phyloP scores from a whole-genome alignment of 139 green algal species.

The Chlorella sp. region DNA sequence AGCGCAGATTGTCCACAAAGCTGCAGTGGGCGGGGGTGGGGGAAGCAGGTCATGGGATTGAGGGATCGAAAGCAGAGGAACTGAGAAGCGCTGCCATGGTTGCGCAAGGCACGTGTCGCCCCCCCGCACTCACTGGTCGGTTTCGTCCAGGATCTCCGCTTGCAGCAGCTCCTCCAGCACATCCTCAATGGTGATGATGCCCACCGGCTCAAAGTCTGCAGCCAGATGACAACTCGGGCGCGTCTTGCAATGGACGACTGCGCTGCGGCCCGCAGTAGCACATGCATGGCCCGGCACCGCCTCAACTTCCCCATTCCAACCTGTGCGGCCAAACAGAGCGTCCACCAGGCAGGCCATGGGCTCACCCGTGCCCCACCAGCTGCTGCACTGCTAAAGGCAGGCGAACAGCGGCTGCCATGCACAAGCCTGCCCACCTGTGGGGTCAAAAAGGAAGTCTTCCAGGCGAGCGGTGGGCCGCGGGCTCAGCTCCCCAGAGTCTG shows the following conservation, averaged over 20 bases:
- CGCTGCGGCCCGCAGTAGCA: too few relatives aligned
- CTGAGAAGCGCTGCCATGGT: too few relatives aligned
- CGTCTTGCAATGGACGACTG: too few relatives aligned
- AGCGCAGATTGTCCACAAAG: slow-evolving; percentile 80
- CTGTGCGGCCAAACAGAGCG: too few relatives aligned
- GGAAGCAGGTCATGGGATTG: background rate
- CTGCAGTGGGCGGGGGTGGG: background rate
- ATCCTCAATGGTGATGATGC: slow-evolving; percentile 78
- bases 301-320: too few relatives aligned
- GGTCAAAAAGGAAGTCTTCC: slow-evolving; percentile 26
- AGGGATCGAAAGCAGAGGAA: background rate
- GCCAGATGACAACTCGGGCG: background rate
- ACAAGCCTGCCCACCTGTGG: background rate
- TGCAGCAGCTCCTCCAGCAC: slow-evolving; percentile 64
- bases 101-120: too few relatives aligned
- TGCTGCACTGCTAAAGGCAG: too few relatives aligned
- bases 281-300: too few relatives aligned
- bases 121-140: slow-evolving; percentile 59
- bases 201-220: slow-evolving; percentile 54
- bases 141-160: slow-evolving; percentile 76
- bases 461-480: background rate
- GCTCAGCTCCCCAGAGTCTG: background rate
- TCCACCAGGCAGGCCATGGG: too few relatives aligned
- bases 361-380: too few relatives aligned
- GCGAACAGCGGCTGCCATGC: too few relatives aligned